phyloP scores from a whole-genome alignment of 495 filamentous ascomycete species.

The Penicillium herquei region DNA sequence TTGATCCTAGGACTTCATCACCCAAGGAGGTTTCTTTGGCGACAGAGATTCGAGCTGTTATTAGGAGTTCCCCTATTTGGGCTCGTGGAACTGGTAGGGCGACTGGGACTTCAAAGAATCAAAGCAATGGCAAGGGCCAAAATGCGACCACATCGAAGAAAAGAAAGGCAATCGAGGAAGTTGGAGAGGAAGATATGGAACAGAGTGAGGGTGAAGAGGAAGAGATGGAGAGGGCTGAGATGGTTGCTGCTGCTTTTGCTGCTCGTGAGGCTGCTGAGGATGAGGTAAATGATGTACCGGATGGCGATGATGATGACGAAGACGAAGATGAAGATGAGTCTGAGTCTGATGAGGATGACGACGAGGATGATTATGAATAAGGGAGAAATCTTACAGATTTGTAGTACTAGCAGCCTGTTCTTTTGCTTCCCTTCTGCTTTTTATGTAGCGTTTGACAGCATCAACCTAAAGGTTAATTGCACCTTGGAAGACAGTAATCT shows the following conservation, averaged over 20 bases:
- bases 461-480: too few species aligned
- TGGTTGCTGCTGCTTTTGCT: conserved; percentile 29
- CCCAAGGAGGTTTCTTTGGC: conserved; percentile 33
- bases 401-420: too few species aligned
- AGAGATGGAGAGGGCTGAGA: conserved; percentile 30
- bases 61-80: conserved; percentile 40
- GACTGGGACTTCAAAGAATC: too few species aligned
- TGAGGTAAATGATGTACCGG: conserved; percentile 10
- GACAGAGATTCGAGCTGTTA: conserved; percentile 38
- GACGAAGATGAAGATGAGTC: conserved; percentile 14
- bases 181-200: conserved; percentile 5
- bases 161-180: neutral
- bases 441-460: too few species aligned
- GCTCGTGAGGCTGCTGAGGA: conserved; percentile 26
- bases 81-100: too few species aligned
- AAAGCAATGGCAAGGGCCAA: conserved; percentile 12
- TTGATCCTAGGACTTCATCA: conserved; percentile 26
- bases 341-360: too few species aligned
- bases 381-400: too few species aligned
- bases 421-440: too few species aligned
- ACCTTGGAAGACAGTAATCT: too few species aligned
- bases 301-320: conserved; percentile 2
- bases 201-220: conserved; percentile 39
- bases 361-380: too few species aligned
- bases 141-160: conserved; percentile 4